Evolutionary conservation across 1,139 yeast species (phyloP), one percentile per base, ranked within the genome.

Genomic region (Pichia sp.): DNA sequence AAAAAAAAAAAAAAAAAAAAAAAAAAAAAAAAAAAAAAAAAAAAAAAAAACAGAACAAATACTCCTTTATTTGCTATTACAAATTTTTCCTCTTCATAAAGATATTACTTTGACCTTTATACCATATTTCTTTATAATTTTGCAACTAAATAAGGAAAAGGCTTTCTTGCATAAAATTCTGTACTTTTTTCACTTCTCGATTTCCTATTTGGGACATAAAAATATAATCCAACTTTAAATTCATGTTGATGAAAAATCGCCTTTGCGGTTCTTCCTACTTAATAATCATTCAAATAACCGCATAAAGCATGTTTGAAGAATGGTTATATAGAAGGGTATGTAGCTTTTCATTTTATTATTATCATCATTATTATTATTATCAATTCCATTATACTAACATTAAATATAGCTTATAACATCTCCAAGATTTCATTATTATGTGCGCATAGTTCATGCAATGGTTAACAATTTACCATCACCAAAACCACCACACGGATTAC

Each of bases 381-480:
- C n/a, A 4, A 8, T 7, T 4, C 25, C 13, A 22, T 12, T 18
- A 16, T 39, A 39, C 39, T 37, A 37, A 37, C 15, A 32, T 5
- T 1, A 22, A 20, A 11, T 25, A 22, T 29, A 73, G 71, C 68
- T 85, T 8, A 72, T 86, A 56, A 72, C 71, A 39, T 82, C 92
- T 8, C 78, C 76, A 0, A 70, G 76, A 1, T 88, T 88, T 60
- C 83, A 85, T 58, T 69, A 79, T 41, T 79, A 85, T 70, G 96
- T 87, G 7, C 71, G 81, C 41, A 69, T 71, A 18, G 68, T 84
- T 1, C 85, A 83, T 59, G 83, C 84, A 39, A 70, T 71, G 48
- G 74, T 87, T 22, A 87, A 88, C 60, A 79, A 85, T 2, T 72
- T 84, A 54, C 58, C 69, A 54, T 71, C 55, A 61, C 66, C 62